A percentile compares a stretch with the other conserved stretches of the same genome.
phyloP scores from a whole-genome alignment of 805 yeast species.

The Ogataea pilisensis region DNA sequence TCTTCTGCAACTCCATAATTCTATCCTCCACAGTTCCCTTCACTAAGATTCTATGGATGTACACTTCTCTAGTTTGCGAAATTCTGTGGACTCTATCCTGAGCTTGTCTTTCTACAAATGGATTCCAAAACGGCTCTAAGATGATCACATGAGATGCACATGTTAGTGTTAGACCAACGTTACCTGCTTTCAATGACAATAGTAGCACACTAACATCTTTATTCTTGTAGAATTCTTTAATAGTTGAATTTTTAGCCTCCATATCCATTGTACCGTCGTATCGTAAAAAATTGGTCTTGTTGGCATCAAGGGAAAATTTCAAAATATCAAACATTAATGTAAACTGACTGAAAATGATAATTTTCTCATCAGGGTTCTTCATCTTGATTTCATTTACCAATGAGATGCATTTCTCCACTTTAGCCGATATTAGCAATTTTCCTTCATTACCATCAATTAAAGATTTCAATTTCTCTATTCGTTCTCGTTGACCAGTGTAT shows the following conservation, averaged over 20 bases:
- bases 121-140: constrained; percentile 97
- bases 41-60: constrained; percentile 67
- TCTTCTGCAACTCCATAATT: constrained; percentile 72
- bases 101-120: constrained; percentile 95
- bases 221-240: constrained; percentile 60
- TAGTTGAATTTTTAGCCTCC: constrained; percentile 57
- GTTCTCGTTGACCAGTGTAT: constrained; percentile 23
- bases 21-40: constrained; percentile 83
- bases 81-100: constrained; percentile 94
- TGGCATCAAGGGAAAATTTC: constrained; percentile 45
- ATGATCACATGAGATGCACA: constrained; percentile 91
- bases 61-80: constrained; percentile 79
- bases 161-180: constrained; percentile 90
- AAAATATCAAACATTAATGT: constrained; percentile 71
- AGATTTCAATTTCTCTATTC: constrained; percentile 24
- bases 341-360: constrained; percentile 83
- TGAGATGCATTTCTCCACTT: constrained; percentile 58
- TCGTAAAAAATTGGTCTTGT: constrained; percentile 46
- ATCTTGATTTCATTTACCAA: constrained; percentile 48
- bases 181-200: constrained; percentile 87
- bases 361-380: constrained; percentile 61
- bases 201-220: constrained; percentile 54
- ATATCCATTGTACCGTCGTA: constrained; percentile 85
- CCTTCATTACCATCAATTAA: constrained; percentile 34
- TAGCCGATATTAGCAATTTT: constrained; percentile 58